Base-by-base conservation (phyloP, 2,329 filamentous ascomycete species). In the Botrytis fragariae region DNA sequence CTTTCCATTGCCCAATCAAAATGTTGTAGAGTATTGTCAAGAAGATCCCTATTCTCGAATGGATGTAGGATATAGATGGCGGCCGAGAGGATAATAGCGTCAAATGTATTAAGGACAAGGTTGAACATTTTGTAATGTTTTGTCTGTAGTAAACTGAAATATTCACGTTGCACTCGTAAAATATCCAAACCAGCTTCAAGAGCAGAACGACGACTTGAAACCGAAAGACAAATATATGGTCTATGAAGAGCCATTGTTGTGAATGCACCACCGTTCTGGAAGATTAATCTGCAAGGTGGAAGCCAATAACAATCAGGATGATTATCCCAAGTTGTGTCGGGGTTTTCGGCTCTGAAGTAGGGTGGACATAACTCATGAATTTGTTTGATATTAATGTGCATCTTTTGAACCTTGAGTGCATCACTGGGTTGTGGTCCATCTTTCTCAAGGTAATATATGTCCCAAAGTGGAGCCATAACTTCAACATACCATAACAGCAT, bases 21-120 rank as follows among this genome's bases (percentile, higher is more conserved):
- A 76, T 90, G 87, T 77, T 88, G 86, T 14, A 87, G 79, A 0
- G 86, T 85, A 37, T 82, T 82, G 6, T 83, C 81, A 0, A 87
- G 80, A 42, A 86, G 80, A 39, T 87, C 86, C 3, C 81, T 78
- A 72, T 89, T 86, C 76, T 90, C 88, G 35, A 82, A 83, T 1
- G 89, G 88, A 74, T 89, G 89, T 14, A 91, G 79, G 48, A 91
- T 90, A 78, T 87, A 90, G 45, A 90, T 86, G 29, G 87, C 86
- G 0, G 89, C 86, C 71, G 90, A 84, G 72, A 91, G 83, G 25
- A 91, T 87, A 32, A 90, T 86, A 22, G 89, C 89, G 77, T 91
- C 89, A 74, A 91, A 91, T 10, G 87, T 90, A 70, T 87, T 88
- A 70, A 89, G 90, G 79, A 90, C 90, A 5, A 91, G 82, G 25